These are phyloP conservation scores for Fusarium acutatum DNA, from an alignment of 2,329 filamentous ascomycete species.

Conservation along the genomic window DNA sequence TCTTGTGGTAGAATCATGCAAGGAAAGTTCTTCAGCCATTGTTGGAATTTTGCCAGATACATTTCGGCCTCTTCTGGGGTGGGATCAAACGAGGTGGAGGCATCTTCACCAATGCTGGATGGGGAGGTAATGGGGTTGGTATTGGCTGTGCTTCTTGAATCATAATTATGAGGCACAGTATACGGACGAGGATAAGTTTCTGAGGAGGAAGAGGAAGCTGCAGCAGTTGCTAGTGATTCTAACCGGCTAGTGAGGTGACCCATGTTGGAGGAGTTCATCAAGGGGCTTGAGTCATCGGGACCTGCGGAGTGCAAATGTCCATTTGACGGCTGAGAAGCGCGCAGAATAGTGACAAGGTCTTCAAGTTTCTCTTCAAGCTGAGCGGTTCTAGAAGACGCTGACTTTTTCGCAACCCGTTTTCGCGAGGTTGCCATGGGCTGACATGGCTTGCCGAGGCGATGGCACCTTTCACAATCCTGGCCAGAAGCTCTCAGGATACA, in stretches of 20 bases:
- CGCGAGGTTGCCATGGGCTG: conserved; percentile 54
- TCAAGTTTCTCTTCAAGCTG: conserved; percentile 61
- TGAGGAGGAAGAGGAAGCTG: conserved; percentile 43
- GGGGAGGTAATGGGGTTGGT: conserved; percentile 3
- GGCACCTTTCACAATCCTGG: conserved; percentile 51
- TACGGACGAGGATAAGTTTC: conserved; percentile 16
- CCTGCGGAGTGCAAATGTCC: conserved; percentile 18
- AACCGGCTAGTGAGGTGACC: conserved; percentile 42
- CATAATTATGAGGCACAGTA: conserved; percentile 12
- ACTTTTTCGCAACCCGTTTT: conserved; percentile 48
- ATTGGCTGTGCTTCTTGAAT: not conserved
- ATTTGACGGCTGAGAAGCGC: conserved; percentile 42
- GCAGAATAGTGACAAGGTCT: conserved; percentile 57
- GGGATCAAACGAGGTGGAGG: conserved; percentile 40
- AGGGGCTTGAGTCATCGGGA: conserved; percentile 1
- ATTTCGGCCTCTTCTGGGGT: conserved; percentile 50
- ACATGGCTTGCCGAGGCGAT: conserved; percentile 58
- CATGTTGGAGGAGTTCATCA: conserved; percentile 16
- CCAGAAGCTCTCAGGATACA: conserved; percentile 52
- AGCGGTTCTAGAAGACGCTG: conserved; percentile 50
- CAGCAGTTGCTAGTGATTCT: conserved; percentile 50
- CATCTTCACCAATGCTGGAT: conserved; percentile 27
- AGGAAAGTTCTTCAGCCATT: conserved; percentile 54
- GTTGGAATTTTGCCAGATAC: conserved; percentile 53
- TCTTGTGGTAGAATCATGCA: conserved; percentile 53